Base-by-base conservation (phyloP, 2,329 filamentous ascomycete species). In the Alternaria panax region DNA sequence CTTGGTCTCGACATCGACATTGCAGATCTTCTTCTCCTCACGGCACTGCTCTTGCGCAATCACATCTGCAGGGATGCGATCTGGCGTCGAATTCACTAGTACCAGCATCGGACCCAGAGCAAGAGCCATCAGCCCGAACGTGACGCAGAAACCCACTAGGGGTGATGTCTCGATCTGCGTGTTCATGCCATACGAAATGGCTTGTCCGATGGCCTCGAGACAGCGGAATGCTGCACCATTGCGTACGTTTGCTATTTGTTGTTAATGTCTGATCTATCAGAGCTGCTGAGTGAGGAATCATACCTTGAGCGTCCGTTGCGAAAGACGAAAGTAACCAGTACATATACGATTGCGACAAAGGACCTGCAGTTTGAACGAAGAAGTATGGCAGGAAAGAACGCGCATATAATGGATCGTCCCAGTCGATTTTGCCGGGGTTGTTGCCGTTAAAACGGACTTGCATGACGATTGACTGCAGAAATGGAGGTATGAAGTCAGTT, bases 391-490 rank as follows among this genome's bases (percentile, higher is more conserved):
- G 67, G 63, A 83, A 83, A 0, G 80, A 75, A 3, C 71, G 67
- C 4, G 81, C 71, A 52, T 82, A 83, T 0, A 80, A 70, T 1
- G 64, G 58, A 5, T 82, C 80, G 18, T 81, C 75, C 81, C 81
- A 83, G 54, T 83, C 81, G 24, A 83, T 82, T 12, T 79, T 72
- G 2, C 80, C 80, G 0, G 81, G 82, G 42, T 75, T 64, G 3
- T 73, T 51, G 30, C 40, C 59, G 32, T 80, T 76, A 62, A 83
- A 83, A 20, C 67, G 69, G 8, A 69, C 70, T 61, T 83, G 80
- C 78, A 83, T 83, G 20, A 82, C 71, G 51, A 83, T 82, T 1
- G 81, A 82, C 82, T n/a, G n/a, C n/a, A n/a, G n/a, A n/a, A n/a
- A n/a, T n/a, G n/a, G n/a, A n/a, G n/a, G n/a, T n/a, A n/a, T n/a